Evolutionary conservation across 768 basidiomycete genomes (phyloP), one percentile per base, ranked within the genome.

Genomic region (Mycena kentingensis): DNA sequence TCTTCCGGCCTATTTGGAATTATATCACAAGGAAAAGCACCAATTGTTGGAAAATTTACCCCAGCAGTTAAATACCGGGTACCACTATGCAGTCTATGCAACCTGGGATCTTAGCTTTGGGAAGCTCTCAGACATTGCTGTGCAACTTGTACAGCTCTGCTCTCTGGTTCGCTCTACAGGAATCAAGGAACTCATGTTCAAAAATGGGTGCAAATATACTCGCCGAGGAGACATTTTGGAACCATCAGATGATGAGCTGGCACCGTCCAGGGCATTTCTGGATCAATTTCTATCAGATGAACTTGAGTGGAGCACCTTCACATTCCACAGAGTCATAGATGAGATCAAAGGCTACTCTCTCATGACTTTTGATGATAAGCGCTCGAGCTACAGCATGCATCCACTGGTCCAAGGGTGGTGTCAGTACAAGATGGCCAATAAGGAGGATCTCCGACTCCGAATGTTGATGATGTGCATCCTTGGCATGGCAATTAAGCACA

Each of bases 101-200:
- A 51, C 50, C n/a, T 44, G 39, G 50, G 10, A 34, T 28, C 19
- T 51, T 7, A 51, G 50, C 43, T 51, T 51, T 45, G 29, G 29
- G 7, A 13, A 44, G 18, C 50, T 51, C 10, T 22, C 13, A 16
- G 15, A n/a, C 25, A 21, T 7, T 19, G 50, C 50, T n/a, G 11
- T 4, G 12, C 25, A 15, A 16, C n/a, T 51, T 16, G 12, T 51
- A 28, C 50, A 45, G 31, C 28, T 44, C 5, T 42, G 39, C 21
- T 51, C 41, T n/a, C 44, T 51, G 5, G 12, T 51, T n/a, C 50
- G 44, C 24, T 18, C 15, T 24, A 5, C n/a, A 4, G 18, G 25
- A 12, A 51, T 51, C 19, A 25, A 38, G 18, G 48, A 49, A 24
- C 35, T 25, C 11, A 49, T 49, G 8, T 49, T 49, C 35, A 36